These are phyloP conservation scores for Casuarina cunninghamiana DNA, from an alignment of 306 rosid species.

Conservation along the genomic window DNA sequence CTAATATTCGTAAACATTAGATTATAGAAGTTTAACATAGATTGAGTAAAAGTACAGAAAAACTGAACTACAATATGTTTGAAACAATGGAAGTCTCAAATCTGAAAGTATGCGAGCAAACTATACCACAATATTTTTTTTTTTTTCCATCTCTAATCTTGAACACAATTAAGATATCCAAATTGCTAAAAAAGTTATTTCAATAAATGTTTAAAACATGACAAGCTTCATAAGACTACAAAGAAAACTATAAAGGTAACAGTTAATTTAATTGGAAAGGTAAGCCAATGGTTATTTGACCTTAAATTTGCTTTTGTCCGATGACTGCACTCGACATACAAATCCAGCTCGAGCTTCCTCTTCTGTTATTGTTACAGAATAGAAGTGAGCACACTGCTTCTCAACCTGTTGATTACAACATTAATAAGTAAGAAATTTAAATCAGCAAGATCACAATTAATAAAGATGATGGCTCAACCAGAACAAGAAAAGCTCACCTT, in stretches of 20 bases:
- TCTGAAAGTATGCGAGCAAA: neutral
- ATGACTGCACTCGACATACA: conserved; percentile 90
- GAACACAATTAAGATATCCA: neutral
- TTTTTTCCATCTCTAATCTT: neutral
- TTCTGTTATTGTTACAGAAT: conserved; percentile 75
- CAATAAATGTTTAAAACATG: neutral
- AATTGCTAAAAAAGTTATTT: neutral
- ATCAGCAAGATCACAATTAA: conserved; percentile 6
- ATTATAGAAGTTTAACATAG: neutral
- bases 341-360: conserved; percentile 84
- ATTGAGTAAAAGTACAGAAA: neutral
- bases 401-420: conserved; percentile 65
- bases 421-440: conserved; percentile 17
- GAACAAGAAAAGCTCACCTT: conserved; percentile 48
- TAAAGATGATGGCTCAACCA: conserved; percentile 4
- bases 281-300: conserved; percentile 40
- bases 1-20: neutral
- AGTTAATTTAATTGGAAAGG: conserved; percentile 15
- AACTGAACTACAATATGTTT: neutral
- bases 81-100: neutral
- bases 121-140: neutral
- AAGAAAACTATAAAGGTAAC: conserved; percentile 10
- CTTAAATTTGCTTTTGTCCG: conserved; percentile 98
- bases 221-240: neutral
- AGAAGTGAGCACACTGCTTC: conserved; percentile 97